Base-by-base conservation (phyloP, 2,329 filamentous ascomycete species). In the Venturia pyrina region DNA sequence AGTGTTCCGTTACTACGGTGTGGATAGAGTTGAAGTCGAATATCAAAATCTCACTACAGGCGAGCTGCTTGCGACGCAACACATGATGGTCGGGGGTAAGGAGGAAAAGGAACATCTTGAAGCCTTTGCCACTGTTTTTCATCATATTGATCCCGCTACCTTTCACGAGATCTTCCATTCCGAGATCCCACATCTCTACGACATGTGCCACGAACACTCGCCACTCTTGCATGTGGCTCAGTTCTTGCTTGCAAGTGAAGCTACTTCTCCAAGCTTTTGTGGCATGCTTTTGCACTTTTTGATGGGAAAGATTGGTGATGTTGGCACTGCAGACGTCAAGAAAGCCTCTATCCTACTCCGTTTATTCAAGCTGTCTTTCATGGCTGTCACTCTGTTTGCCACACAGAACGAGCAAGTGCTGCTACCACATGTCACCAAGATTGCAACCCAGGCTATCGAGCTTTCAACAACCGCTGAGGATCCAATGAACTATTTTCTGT, bases 91-190 rank as follows among this genome's bases (percentile, higher is more conserved):
- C 0, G 96, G 91, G 75, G 89, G 87, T 68, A 96, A 96, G 72
- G 96, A 99, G 74, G 96, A 99, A 76, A 99, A 99, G 75, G 95
- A 99, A 65, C 83, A 99, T 10, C 82, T 99, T 7, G 96, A 99
- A 79, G 96, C 91, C 2, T 99, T 99, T 75, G 95, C 93, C 1
- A 98, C 95, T 0, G 93, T 99, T 37, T 99, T 99, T 74, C 95
- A 99, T 75, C 96, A 93, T 77, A 95, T 99, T 69, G 95, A 99
- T 73, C 95, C 95, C 1, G 95, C 96, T 13, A 97, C 93, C 0
- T 99, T 99, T 74, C 93, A 99, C 72, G 95, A 99, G 78, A 92
- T 99, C 50, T 99, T 99, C 75, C 91, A 96, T 74, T 91, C 93
- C 68, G 95, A 98, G 79, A 98, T 99, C 68, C 93, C 93, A 46